A percentile compares a stretch with the other conserved stretches of the same genome.
phyloP scores from a whole-genome alignment of 345 rosid species.

The Corchorus olitorius region DNA sequence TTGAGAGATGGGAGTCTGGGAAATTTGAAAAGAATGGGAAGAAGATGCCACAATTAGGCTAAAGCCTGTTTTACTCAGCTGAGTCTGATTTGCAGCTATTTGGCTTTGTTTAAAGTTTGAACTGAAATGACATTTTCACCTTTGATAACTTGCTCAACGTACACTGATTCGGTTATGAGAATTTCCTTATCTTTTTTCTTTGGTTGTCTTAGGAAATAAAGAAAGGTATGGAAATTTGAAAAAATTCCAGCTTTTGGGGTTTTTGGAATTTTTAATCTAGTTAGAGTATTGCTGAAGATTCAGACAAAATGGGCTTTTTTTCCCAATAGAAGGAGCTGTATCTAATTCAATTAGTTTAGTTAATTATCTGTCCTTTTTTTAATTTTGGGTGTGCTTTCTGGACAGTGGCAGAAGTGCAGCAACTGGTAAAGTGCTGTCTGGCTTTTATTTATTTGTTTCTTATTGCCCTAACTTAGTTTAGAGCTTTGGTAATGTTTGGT shows the following conservation, averaged over 20 bases:
- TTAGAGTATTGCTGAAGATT: constrained; percentile 19
- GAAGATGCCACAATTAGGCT: not conserved
- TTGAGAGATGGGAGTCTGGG: not conserved
- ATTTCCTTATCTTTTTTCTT: not conserved
- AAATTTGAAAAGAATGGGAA: not conserved
- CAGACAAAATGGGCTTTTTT: constrained; percentile 19
- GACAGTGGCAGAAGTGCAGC: constrained; percentile 18
- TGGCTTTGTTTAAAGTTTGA: not conserved
- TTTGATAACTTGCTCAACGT: not conserved
- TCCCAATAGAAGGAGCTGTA: not conserved
- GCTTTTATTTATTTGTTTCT: constrained; percentile 5
- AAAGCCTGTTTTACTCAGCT: not conserved
- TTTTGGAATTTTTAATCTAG: not conserved
- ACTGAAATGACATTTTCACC: not conserved
- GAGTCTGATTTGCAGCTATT: not conserved
- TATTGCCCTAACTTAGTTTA: constrained; percentile 4
- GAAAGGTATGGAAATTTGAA: constrained; percentile 10
- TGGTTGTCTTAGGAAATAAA: constrained; percentile 12
- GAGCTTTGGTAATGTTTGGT: constrained; percentile 12
- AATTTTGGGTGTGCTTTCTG: not conserved
- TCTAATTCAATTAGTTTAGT: constrained; percentile 8
- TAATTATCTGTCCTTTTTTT: constrained; percentile 6
- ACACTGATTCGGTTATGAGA: not conserved
- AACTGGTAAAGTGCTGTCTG: constrained; percentile 16
- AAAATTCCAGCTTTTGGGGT: constrained; percentile 14